Conservation (phyloP, 331 rosid species). For the Phaseolus coccineus region DNA sequence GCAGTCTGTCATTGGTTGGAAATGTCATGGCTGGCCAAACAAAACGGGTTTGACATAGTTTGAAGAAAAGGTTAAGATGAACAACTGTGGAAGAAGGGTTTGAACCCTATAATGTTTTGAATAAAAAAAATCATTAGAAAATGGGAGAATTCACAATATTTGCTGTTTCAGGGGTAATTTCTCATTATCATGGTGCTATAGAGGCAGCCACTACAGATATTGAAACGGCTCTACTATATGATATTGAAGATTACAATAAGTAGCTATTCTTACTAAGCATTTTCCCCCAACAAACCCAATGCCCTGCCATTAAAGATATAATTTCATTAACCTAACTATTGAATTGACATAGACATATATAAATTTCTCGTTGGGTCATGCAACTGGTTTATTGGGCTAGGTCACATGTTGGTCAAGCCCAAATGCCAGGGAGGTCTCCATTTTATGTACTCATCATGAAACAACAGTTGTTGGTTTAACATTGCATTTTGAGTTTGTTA, state of each 20-base stretch:
- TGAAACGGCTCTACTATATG: not conserved
- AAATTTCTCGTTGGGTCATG: not conserved
- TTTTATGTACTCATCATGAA: slow-evolving; percentile 18
- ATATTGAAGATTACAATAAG: not conserved
- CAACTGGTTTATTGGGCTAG: not conserved
- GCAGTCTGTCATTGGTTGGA: no score
- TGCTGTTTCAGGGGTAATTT: not conserved
- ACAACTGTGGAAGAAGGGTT: not conserved
- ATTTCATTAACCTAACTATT: not conserved
- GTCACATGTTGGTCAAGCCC: not conserved
- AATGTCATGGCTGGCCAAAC: no score
- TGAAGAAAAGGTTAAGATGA: not conserved
- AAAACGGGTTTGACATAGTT: not conserved
- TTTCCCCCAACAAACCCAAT: not conserved
- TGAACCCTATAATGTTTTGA: not conserved
- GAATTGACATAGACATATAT: not conserved
- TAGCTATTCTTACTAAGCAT: not conserved
- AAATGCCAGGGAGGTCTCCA: not conserved
- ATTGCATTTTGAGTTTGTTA: slow-evolving; percentile 4
- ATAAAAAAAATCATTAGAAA: no score
- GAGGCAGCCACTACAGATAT: not conserved
- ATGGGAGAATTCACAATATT: not conserved
- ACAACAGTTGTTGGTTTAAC: not conserved
- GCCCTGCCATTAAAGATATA: not conserved
- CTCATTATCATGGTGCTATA: not conserved